Evolutionary conservation across 805 yeast genomes (phyloP), one percentile per base, ranked within the genome.

Genomic region (Yamadazyma endophytica): DNA sequence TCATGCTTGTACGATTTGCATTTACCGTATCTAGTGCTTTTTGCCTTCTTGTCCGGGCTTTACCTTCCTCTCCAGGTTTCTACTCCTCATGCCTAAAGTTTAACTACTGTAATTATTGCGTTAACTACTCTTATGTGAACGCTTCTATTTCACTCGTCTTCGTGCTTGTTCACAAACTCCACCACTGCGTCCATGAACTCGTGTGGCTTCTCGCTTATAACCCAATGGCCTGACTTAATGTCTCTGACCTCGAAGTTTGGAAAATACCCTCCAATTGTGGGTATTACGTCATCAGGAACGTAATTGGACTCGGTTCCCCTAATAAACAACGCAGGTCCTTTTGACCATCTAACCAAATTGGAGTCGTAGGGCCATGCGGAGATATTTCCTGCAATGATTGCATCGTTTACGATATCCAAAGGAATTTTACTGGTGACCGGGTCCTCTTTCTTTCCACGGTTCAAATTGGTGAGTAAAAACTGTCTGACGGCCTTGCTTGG

Each of bases 141-240:
- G 13, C 17, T 9, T 26, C n/a, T 13, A 26, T 24, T 25, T 17
- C 24, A 18, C 4, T 44, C 47, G 29, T 66, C 71, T 39, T 66
- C 73, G 31, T 59, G 54, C 29, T 62, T 51, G 35, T 75, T 77
- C 5, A 86, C 66, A 58, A 78, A 89, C 17, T 80, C 82, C 17
- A 65, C 68, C 11, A 84, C 75, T 5, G 61, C 58, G 3, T 68
- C 74, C 15, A 85, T 63, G 41, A 90, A 87, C 49, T 81, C 94
- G 6, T 63, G 46, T 1, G 97, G 96, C 43, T 82, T 81, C 50
- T 90, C 97, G 24, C 86, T 76, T 42, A 86, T 86, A 11, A 89
- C 74, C 96, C 97, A 90, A 56, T 90, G 98, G 2, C 96, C 96
- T 0, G 89, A 75, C 13, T 85, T 80, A 15, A 92, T 63, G 48